These are phyloP conservation scores for Pinus taeda DNA, from an alignment of 75 land plant species.

Conservation along the genomic window DNA sequence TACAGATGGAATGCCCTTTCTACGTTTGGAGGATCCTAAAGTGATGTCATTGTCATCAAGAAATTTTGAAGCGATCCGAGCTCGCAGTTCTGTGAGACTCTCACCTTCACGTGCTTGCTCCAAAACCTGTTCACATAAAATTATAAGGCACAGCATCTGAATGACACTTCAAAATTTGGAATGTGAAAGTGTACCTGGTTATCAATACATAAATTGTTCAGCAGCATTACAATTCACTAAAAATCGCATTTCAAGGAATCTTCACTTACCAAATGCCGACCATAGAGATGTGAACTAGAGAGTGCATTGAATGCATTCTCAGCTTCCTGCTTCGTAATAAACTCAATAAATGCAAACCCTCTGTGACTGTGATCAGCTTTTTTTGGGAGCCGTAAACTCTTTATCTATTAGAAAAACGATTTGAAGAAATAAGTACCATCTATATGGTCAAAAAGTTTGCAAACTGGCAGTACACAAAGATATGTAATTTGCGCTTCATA, in stretches of 20 bases:
- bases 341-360: conserved; percentile 98
- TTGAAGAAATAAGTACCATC: not conserved
- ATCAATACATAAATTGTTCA: not conserved
- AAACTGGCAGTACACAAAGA: not conserved
- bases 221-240: not conserved
- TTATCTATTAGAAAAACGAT: conserved; percentile 47
- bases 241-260: too few relatives aligned
- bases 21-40: too few relatives aligned
- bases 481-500: not conserved
- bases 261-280: conserved; percentile 86
- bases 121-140: conserved; percentile 43
- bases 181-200: not conserved
- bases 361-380: conserved; percentile 87
- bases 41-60: conserved; percentile 22
- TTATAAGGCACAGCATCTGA: not conserved
- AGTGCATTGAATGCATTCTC: conserved; percentile 83
- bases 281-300: conserved; percentile 87
- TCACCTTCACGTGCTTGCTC: conserved; percentile 90
- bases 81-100: conserved; percentile 71
- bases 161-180: not conserved
- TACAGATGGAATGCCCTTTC: too few relatives aligned
- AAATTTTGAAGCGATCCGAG: conserved; percentile 68
- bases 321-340: conserved; percentile 90
- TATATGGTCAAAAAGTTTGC: too few relatives aligned
- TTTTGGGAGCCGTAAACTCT: conserved; percentile 81